Evolutionary conservation across 2,329 filamentous ascomycete species (phyloP).

Genomic region (Knoxdaviesia proteae): DNA sequence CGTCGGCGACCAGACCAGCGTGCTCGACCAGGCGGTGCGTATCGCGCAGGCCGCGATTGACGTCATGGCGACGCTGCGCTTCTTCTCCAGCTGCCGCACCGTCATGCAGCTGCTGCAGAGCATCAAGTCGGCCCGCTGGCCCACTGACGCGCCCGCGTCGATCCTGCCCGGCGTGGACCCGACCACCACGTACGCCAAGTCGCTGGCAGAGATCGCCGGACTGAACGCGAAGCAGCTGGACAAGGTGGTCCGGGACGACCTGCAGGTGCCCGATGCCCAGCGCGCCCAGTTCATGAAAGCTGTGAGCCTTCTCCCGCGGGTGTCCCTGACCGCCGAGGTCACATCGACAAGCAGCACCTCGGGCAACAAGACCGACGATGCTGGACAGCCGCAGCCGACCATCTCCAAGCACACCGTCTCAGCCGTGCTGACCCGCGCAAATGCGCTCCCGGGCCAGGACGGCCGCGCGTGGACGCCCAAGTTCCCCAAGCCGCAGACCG

Average conservation of each 20-base stretch:
- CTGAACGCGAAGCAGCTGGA: conserved; percentile 12
- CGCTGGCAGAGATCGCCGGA: conserved; percentile 20
- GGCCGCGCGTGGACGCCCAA: conserved; percentile 66
- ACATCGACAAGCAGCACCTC: background rate
- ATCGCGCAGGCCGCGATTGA: conserved; percentile 93
- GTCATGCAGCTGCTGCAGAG: conserved; percentile 79
- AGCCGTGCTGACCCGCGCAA: conserved; percentile 46
- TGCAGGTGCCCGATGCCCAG: conserved; percentile 25
- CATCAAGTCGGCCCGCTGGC: conserved; percentile 87
- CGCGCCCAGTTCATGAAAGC: conserved; percentile 34
- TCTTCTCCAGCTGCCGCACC: conserved; percentile 52
- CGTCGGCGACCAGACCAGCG: conserved; percentile 75
- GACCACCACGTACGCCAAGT: conserved; percentile 18
- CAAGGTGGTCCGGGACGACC: conserved; percentile 22
- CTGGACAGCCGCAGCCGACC: conserved; percentile 8
- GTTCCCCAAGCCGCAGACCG: conserved; percentile 86
- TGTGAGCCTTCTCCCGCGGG: conserved; percentile 44
- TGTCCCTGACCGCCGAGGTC: conserved; percentile 34
- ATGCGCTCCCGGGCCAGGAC: conserved; percentile 42
- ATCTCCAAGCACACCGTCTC: background rate
- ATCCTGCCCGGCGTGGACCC: conserved; percentile 54
- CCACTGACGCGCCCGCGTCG: conserved; percentile 54
- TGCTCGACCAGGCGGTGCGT: conserved; percentile 90
- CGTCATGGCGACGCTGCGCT: conserved; percentile 74
- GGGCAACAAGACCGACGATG: conserved; percentile 19